Base-by-base conservation (phyloP, 805 yeast species). In the Schwanniomyces sp. region DNA sequence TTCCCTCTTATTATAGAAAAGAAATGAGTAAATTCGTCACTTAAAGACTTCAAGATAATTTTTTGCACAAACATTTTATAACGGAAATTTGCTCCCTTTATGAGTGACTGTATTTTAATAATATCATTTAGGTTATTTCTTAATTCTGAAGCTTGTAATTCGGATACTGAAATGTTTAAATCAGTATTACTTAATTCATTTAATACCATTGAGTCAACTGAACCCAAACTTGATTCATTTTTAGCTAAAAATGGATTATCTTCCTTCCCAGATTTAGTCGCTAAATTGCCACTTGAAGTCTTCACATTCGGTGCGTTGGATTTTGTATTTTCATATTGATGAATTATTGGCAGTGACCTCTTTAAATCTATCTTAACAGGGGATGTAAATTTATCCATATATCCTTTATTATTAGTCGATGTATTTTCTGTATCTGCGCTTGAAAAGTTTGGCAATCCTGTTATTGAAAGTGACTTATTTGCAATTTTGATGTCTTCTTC, bases 381-480 rank as follows among this genome's bases (percentile, higher is more conserved):
- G 10, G 61, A 58, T 26, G 52, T 54, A 7, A 55, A 55, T 29
- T 56, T 52, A 34, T 59, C 57, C 57, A 64, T 57, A 45, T 58
- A 62, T 24, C 54, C 51, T 32, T 55, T 60, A 12, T 53, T 53
- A 14, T 36, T 52, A 7, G 21, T 29, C 1, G 54, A 47, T 7
- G 51, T 40, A 43, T 55, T 50, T 41, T 59, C 61, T 28, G 53
- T 51, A 51, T 71, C 76, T 6, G 74, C 74, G 51, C 72, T 68
- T 14, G 70, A 58, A 62, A 91, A 92, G 57, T 91, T 89, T 10
- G 96, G 96, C 54, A 91, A 70, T 37, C 82, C 81, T 18, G 83
- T 65, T 0, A 91, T 91, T 32, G 78, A 73, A 45, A 84, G 74
- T 26, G 85, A 85, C 49, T 90, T 72, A 61, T 87, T 89, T 18